These are phyloP conservation scores for Sporothrix inflata DNA, from an alignment of 2,329 filamentous ascomycete species.

Conservation along the genomic window DNA sequence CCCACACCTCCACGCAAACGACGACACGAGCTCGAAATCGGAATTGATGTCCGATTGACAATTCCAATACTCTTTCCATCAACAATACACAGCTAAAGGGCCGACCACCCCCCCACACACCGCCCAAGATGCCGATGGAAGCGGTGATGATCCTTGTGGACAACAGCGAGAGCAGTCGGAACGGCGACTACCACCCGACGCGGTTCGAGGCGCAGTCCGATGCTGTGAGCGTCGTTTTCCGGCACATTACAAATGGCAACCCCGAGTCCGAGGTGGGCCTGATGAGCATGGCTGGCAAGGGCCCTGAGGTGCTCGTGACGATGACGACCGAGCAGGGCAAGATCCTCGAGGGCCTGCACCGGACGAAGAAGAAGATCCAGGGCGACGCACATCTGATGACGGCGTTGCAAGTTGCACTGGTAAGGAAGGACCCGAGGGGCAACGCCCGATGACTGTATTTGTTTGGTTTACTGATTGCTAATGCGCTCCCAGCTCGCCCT, in stretches of 20 bases:
- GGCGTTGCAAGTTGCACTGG: slow-evolving; percentile 90
- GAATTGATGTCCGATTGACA: not conserved
- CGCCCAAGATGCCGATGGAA: slow-evolving; percentile 88
- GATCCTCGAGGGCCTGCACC: slow-evolving; percentile 88
- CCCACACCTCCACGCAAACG: not conserved
- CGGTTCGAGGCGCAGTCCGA: slow-evolving; percentile 96
- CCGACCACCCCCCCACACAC: slow-evolving; percentile 21
- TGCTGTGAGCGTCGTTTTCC: slow-evolving; percentile 92
- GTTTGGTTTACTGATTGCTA: not conserved
- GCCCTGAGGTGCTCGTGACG: slow-evolving; percentile 95
- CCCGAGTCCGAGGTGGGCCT: slow-evolving; percentile 96
- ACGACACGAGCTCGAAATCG: not conserved
- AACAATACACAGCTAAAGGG: not conserved
- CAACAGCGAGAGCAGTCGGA: slow-evolving; percentile 98
- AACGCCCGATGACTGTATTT: not conserved
- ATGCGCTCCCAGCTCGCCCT: slow-evolving; percentile 71
- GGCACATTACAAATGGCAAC: slow-evolving; percentile 91
- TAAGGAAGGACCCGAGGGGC: slow-evolving; percentile 42
- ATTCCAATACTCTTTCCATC: not conserved
- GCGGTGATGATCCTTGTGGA: slow-evolving; percentile 99
- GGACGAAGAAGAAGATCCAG: slow-evolving; percentile 87
- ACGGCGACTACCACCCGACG: slow-evolving; percentile 89
- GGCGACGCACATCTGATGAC: slow-evolving; percentile 87
- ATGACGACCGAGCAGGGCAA: slow-evolving; percentile 96
- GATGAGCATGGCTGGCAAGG: slow-evolving; percentile 98